Evolutionary conservation across 2,329 filamentous ascomycete species (phyloP).

Genomic region (Thermoascus crustaceus): DNA sequence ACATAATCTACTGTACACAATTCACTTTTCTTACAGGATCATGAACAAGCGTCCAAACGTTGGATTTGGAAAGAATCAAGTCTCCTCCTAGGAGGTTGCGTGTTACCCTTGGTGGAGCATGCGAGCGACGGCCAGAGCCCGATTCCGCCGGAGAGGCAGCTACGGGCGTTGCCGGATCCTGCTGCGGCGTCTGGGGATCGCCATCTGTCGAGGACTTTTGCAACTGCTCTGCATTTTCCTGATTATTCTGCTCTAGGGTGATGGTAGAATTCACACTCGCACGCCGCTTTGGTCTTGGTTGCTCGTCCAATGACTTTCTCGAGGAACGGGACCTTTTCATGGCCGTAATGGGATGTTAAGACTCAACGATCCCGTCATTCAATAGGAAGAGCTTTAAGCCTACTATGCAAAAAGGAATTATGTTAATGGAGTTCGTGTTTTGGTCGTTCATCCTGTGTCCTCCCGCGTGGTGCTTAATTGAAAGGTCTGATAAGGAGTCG

Average conservation of each 20-base stretch:
- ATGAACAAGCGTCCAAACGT: neutral
- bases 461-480: no score
- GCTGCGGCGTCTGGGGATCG: slow-evolving; percentile 1
- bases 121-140: neutral
- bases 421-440: no score
- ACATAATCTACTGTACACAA: neutral
- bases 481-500: no score
- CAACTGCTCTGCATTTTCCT: neutral
- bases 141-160: neutral
- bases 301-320: neutral
- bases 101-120: neutral
- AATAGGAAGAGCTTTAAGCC: neutral
- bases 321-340: neutral
- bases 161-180: neutral
- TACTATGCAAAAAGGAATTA: neutral
- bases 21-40: neutral
- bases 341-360: neutral
- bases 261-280: neutral
- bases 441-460: no score
- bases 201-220: neutral
- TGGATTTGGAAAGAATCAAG: neutral
- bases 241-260: neutral
- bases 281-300: neutral
- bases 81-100: slow-evolving; percentile 1
- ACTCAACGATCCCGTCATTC: neutral